phyloP scores from a whole-genome alignment of 306 rosid genomes.

The Sphenostylis stenocarpa region DNA sequence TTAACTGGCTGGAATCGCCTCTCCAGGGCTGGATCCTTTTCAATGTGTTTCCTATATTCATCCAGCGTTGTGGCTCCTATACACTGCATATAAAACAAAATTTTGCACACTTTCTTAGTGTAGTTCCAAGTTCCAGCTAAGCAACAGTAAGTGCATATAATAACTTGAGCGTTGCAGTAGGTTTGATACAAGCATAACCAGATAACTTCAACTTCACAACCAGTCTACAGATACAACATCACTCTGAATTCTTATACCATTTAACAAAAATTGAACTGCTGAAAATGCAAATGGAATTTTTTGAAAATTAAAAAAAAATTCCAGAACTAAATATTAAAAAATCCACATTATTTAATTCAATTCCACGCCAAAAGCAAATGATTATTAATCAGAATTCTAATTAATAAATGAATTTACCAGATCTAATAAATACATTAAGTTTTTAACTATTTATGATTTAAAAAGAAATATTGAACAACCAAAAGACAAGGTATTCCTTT shows the following conservation, averaged over 20 bases:
- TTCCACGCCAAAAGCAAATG: not conserved
- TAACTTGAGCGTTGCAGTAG: not conserved
- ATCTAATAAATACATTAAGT: not conserved
- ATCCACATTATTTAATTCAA: not conserved
- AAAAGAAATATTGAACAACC: not conserved
- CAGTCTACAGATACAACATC: not conserved
- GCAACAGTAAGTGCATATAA: not conserved
- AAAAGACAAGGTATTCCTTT: not conserved
- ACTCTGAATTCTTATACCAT: not conserved
- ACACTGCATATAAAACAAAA: slow-evolving; percentile 65
- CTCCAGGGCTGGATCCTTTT: slow-evolving; percentile 93
- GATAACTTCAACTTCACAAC: not conserved
- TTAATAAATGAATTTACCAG: not conserved
- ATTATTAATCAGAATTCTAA: not conserved
- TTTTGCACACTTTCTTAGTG: not conserved
- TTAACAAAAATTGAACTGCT: not conserved
- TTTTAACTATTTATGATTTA: not conserved
- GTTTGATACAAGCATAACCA: not conserved
- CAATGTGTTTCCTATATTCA: slow-evolving; percentile 96
- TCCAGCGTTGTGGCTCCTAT: slow-evolving; percentile 96
- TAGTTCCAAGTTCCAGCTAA: not conserved
- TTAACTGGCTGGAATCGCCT: slow-evolving; percentile 94
- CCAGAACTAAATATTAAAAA: not conserved
- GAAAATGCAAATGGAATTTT: not conserved
- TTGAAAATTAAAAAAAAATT: not conserved